A percentile compares a stretch with the other conserved stretches of the same genome.
Evolutionary conservation across 306 rosid species (phyloP).

Genomic region (Albizia julibrissin): DNA sequence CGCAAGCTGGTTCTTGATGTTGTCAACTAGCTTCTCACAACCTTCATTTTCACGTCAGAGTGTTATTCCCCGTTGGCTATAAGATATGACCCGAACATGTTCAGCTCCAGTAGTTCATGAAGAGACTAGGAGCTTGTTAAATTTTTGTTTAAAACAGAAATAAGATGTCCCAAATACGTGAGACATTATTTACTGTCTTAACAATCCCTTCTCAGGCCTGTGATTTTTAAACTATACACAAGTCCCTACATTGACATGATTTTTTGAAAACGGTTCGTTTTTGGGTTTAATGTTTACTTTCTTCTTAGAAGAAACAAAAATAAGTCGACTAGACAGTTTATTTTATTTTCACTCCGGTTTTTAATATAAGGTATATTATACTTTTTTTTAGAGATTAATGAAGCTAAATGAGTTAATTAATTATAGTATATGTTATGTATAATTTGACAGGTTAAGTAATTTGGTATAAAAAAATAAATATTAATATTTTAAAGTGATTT

Average conservation of each 20-base stretch:
- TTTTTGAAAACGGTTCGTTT: neutral
- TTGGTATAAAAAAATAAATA: too few species aligned
- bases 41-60: conserved; percentile 42
- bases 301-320: neutral
- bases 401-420: too few species aligned
- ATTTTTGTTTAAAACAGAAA: conserved; percentile 54
- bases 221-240: neutral
- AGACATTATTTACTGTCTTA: neutral
- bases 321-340: neutral
- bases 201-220: neutral
- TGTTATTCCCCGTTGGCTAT: conserved; percentile 43
- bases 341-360: neutral
- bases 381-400: too few species aligned
- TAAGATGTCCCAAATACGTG: conserved; percentile 43
- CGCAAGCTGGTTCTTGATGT: conserved; percentile 98
- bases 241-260: neutral
- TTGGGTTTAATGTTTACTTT: neutral
- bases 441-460: too few species aligned
- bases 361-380: too few species aligned
- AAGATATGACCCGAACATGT: conserved; percentile 17
- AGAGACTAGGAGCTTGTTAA: conserved; percentile 49
- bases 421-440: too few species aligned
- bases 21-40: conserved; percentile 63
- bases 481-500: too few species aligned
- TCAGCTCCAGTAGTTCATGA: conserved; percentile 49